Evolutionary conservation across 1,139 yeast genomes (phyloP), one percentile per base, ranked within the genome.

Genomic region (Pichia sp.): DNA sequence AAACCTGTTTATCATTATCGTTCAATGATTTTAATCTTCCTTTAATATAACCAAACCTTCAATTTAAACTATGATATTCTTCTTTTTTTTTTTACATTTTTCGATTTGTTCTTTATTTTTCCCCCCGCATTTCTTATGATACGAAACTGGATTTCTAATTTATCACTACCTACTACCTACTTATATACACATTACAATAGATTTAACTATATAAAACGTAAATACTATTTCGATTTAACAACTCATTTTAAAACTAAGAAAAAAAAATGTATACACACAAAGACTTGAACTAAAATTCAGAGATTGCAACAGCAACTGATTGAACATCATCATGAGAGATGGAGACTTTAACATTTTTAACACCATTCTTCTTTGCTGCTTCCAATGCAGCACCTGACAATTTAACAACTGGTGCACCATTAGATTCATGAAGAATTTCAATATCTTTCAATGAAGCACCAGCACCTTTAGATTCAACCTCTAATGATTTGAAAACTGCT

Each of bases 251-350:
- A 23, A 8, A 35, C 15, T 25, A 41, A 15, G 24, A 20, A 26
- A 24, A 32, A 22, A 20, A 32, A 24, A 28, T 25, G 4, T 14
- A 12, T 5, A 6, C 6, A 7, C 6, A 22, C 9, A 10, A 22
- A 22, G 7, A 22, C 24, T 7, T 7, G 7, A 22, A 7, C 10
- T 10, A 69, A 49, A 70, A 74, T 59, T 82, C 84, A 56, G 94
- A 78, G 59, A 88, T 77, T 35, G 98, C 98, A 55, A 91, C 97
- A 20, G 98, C 97, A 52, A 95, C 93, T 37, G 96, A 88, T 70
- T 91, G 99, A 72, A 81, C 74, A 55, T 91, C 98, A 60, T 88
- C 96, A 62, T 91, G 99, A 26, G 96, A 84, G 55, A 91, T 91
- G 31, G 96, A 85, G 47, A 91, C 91, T 59, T 75, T 83, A 50